Evolutionary conservation across 495 filamentous ascomycete genomes (phyloP), one percentile per base, ranked within the genome.

Genomic region (Jackrogersella multiformis): DNA sequence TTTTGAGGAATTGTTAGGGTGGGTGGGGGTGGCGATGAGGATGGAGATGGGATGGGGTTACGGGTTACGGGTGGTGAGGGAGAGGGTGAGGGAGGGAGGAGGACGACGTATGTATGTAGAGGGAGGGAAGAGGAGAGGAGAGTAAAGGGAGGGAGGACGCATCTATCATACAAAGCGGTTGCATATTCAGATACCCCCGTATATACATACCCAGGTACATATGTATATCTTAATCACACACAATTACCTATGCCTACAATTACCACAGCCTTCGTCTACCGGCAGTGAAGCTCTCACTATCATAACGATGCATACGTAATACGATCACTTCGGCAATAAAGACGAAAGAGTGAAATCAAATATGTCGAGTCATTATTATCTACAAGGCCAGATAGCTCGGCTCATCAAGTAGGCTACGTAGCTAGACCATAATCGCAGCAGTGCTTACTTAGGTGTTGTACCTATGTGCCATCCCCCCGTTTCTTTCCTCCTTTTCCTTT

Each of bases 1-100:
- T 84, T 32, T 13, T 83, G 66, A 72, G 68, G 74, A 82, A 82
- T 70, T 61, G 64, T 18, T 80, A 64, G 55, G 49, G 6, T 12
- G 2, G 6, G 15, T 0, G 4, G 10, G 38, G 41, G 0, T 21
- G 48, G 36, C 18, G 23, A 30, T 42, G 42, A 2, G 62, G 7
- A 15, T 4, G 15, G 38, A 13, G 7, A 20, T 23, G 12, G 18
- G 18, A n/a, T n/a, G n/a, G n/a, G n/a, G n/a, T n/a, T n/a, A n/a
- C n/a, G n/a, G n/a, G n/a, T n/a, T n/a, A n/a, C n/a, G n/a, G n/a
- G n/a, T n/a, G n/a, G n/a, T n/a, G 41, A 42, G n/a, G 4, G 38
- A 7, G 6, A 28, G 34, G 32, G 16, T n/a, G 16, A 24, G 21
- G 23, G 48, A 46, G 13, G 52, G 20, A 53, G 53, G 15, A 68